Evolutionary conservation across 2,329 filamentous ascomycete genomes (phyloP).

Genomic region (Calonectria hawksworthii): DNA sequence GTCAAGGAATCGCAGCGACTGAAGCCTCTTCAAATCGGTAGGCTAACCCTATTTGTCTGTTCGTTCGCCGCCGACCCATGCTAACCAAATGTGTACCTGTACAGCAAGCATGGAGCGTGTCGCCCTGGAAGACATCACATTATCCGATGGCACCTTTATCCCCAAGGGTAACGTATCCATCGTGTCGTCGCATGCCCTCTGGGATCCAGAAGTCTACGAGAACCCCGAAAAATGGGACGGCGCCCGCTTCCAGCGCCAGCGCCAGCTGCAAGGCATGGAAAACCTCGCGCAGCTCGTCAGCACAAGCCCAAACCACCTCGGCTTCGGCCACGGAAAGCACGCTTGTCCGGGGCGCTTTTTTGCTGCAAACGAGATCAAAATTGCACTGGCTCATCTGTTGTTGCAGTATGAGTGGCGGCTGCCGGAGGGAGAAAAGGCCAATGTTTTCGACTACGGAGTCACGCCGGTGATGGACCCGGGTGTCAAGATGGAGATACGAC

Average conservation of each 20-base stretch:
- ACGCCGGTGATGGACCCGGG: not conserved
- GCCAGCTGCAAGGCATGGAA: slow-evolving; percentile 38
- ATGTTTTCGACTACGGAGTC: not conserved
- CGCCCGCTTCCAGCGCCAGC: slow-evolving; percentile 48
- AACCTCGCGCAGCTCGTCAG: slow-evolving; percentile 50
- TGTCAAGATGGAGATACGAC: not conserved
- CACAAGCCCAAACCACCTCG: slow-evolving; percentile 48
- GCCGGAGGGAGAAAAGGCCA: not conserved
- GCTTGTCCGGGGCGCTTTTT: slow-evolving; percentile 60
- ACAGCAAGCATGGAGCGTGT: slow-evolving; percentile 10
- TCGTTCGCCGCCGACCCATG: no score
- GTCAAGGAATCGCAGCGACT: slow-evolving; percentile 15
- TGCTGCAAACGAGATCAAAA: slow-evolving; percentile 57
- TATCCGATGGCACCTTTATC: slow-evolving; percentile 19
- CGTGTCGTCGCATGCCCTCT: slow-evolving; percentile 26
- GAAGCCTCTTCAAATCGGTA: slow-evolving; percentile 15
- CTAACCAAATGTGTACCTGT: not conserved
- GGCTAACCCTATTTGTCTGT: not conserved
- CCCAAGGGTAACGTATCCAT: not conserved
- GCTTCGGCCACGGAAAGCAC: slow-evolving; percentile 57
- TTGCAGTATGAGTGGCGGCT: slow-evolving; percentile 39
- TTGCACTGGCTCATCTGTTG: slow-evolving; percentile 47
- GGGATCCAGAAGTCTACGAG: slow-evolving; percentile 41
- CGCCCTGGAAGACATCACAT: slow-evolving; percentile 7
- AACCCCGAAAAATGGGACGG: slow-evolving; percentile 45